phyloP scores from a whole-genome alignment of 1,284 basidiomycete species.

The Rhodotorula sp. region DNA sequence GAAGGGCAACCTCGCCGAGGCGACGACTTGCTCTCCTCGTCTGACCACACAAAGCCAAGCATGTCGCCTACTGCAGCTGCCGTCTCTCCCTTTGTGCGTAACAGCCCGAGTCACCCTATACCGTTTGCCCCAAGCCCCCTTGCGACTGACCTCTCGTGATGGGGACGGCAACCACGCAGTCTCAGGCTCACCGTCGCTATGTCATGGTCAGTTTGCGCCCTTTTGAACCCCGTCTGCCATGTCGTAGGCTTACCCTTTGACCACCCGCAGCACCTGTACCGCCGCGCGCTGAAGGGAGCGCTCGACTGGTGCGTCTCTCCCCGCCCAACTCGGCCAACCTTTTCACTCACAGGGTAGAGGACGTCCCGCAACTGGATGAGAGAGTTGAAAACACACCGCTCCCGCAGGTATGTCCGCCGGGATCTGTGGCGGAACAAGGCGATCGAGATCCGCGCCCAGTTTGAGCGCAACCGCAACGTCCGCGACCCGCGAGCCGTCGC shows the following conservation, averaged over 20 bases:
- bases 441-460: slow-evolving; percentile 47
- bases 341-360: no score
- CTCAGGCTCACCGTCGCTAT: slow-evolving; percentile 45
- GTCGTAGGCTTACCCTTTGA: slow-evolving; percentile 5
- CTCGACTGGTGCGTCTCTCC: slow-evolving; percentile 44
- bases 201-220: slow-evolving; percentile 41
- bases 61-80: slow-evolving; percentile 29
- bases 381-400: no score
- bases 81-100: slow-evolving; percentile 36
- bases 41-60: neutral
- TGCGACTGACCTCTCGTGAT: neutral
- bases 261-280: slow-evolving; percentile 45
- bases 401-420: slow-evolving; percentile 43
- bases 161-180: slow-evolving; percentile 21
- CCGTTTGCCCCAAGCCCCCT: neutral
- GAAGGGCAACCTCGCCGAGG: no score
- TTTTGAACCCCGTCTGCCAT: neutral
- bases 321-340: no score
- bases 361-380: no score
- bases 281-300: slow-evolving; percentile 46
- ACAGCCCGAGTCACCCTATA: neutral
- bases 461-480: slow-evolving; percentile 47
- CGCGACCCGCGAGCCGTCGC: slow-evolving; percentile 47
- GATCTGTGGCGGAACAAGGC: slow-evolving; percentile 46
- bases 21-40: neutral